These are phyloP conservation scores for Fonsecaea monophora DNA, from an alignment of 2,329 filamentous ascomycete genomes.

Conservation along the genomic window DNA sequence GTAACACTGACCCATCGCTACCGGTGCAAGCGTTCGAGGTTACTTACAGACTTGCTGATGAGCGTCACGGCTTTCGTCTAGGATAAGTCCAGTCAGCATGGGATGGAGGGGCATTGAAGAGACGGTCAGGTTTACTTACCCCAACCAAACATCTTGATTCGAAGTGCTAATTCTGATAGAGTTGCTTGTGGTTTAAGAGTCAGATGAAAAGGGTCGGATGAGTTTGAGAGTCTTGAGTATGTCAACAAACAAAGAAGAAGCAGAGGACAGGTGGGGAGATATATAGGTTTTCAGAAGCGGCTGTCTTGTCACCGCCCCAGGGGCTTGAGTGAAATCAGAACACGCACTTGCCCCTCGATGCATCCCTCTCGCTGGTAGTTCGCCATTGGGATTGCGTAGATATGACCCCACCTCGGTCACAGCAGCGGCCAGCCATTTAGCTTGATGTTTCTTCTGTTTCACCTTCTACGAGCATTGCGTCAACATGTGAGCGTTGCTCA, in stretches of 20 bases:
- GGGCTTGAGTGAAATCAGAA: background rate
- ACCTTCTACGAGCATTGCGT: slow-evolving; percentile 24
- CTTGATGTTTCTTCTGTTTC: slow-evolving; percentile 7
- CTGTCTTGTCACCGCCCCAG: slow-evolving; percentile 1
- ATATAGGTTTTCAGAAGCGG: slow-evolving; percentile 1
- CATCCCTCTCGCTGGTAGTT: slow-evolving; percentile 3
- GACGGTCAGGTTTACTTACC: slow-evolving; percentile 7
- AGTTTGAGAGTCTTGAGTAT: background rate
- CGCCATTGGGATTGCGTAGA: slow-evolving; percentile 17
- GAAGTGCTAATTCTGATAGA: slow-evolving; percentile 9
- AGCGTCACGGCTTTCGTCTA: slow-evolving; percentile 60
- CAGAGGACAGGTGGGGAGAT: background rate
- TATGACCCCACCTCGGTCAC: slow-evolving; percentile 19
- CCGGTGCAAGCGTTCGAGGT: background rate
- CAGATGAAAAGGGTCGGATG: background rate
- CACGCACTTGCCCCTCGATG: slow-evolving; percentile 15
- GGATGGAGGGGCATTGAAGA: background rate
- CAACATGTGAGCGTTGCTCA: slow-evolving; percentile 14
- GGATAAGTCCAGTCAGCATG: slow-evolving; percentile 14
- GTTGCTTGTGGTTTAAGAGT: slow-evolving; percentile 2
- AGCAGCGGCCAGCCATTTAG: slow-evolving; percentile 16
- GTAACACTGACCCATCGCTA: background rate
- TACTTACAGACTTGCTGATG: slow-evolving; percentile 59
- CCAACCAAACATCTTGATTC: slow-evolving; percentile 45
- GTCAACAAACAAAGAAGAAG: slow-evolving; percentile 2